A percentile compares a stretch with the other conserved stretches of the same genome.
These are phyloP conservation scores for Tetracentron sinense DNA, from an alignment of 164 flowering plant genomes.

Conservation along the genomic window DNA sequence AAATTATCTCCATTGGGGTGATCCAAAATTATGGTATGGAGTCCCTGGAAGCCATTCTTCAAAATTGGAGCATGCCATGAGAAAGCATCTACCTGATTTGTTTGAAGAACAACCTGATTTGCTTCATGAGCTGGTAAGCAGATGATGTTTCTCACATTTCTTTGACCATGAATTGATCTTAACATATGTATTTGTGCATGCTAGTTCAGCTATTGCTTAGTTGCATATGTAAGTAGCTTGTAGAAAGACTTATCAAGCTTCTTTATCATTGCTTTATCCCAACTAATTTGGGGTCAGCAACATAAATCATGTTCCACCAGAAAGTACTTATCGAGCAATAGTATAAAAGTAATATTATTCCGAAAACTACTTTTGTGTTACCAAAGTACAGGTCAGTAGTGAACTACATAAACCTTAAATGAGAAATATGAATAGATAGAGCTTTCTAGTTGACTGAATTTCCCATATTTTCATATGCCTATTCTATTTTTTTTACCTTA, in stretches of 20 bases:
- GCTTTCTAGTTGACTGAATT: neutral
- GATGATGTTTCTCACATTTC: neutral
- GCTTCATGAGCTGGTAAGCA: slow-evolving; percentile 67
- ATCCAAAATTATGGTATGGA: slow-evolving; percentile 90
- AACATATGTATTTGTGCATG: neutral
- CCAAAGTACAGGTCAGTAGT: neutral
- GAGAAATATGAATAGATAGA: too few relatives aligned
- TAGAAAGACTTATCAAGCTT: too few relatives aligned
- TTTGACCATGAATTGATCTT: neutral
- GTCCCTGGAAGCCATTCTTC: slow-evolving; percentile 70
- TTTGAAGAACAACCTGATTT: slow-evolving; percentile 79
- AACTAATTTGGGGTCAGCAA: too few relatives aligned
- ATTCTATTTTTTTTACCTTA: too few relatives aligned
- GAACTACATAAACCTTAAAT: neutral
- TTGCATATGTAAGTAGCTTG: too few relatives aligned
- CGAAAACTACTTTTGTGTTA: neutral
- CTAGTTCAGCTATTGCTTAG: too few relatives aligned
- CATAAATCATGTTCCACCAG: too few relatives aligned
- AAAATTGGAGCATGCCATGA: slow-evolving; percentile 70
- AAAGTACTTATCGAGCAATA: too few relatives aligned
- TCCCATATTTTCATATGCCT: neutral
- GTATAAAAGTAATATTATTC: too few relatives aligned
- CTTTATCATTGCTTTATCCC: too few relatives aligned
- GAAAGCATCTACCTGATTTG: slow-evolving; percentile 72
- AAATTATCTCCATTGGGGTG: slow-evolving; percentile 81